phyloP scores from a whole-genome alignment of 306 rosid genomes.

The Vachellia collinsii region DNA sequence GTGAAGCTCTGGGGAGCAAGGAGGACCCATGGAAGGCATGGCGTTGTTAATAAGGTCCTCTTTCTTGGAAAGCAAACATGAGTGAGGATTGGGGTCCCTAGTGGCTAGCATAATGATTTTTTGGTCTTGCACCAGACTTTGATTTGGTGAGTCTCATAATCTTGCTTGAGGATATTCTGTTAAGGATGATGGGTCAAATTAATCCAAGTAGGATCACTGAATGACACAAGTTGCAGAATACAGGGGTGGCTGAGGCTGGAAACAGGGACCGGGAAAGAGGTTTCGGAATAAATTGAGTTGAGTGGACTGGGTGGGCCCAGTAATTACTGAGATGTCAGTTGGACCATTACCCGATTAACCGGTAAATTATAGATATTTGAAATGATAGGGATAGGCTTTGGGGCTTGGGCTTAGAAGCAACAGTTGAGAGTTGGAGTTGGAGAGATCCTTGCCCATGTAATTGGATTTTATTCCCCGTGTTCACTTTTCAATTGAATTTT shows the following conservation, averaged over 20 bases:
- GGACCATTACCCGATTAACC: background rate
- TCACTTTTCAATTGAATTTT: too few relatives aligned
- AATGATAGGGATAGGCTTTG: background rate
- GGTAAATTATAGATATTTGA: background rate
- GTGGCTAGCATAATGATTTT: slow-evolving; percentile 1
- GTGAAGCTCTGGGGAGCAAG: background rate
- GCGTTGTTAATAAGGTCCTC: background rate
- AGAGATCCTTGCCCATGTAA: too few relatives aligned
- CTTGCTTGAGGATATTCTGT: background rate
- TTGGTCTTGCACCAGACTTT: background rate
- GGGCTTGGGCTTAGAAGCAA: background rate
- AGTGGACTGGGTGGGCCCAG: background rate
- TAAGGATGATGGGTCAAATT: background rate
- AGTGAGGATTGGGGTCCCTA: background rate
- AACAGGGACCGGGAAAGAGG: background rate
- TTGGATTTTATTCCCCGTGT: too few relatives aligned
- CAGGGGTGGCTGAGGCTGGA: background rate
- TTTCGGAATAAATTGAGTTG: background rate
- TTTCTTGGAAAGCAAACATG: slow-evolving; percentile 3
- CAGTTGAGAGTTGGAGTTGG: background rate
- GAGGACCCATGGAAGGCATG: slow-evolving; percentile 3
- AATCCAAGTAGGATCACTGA: background rate
- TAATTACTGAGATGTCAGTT: background rate
- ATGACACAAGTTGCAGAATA: background rate
- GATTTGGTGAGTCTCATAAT: background rate